Conservation (phyloP, 352 stramenopile species). For the Globisporangium yorkense region DNA sequence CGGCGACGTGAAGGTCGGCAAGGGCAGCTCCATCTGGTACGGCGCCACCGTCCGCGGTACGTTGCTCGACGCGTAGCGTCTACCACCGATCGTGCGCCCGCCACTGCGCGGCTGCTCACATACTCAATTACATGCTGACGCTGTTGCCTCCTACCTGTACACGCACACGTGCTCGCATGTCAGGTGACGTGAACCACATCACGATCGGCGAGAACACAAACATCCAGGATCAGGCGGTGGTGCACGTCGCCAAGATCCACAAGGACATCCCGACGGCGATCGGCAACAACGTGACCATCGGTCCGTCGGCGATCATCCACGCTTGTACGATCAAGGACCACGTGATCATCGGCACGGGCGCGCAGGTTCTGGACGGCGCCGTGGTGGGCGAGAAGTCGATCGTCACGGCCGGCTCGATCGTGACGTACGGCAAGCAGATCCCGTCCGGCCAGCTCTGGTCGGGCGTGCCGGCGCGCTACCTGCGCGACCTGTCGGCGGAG, state of each 20-base stretch:
- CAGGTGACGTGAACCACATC: conserved; percentile 89
- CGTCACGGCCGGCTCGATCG: conserved; percentile 87
- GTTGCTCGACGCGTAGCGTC: background rate
- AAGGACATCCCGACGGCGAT: conserved; percentile 89
- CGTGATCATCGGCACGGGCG: conserved; percentile 90
- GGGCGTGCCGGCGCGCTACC: conserved; percentile 71
- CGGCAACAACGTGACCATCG: conserved; percentile 89
- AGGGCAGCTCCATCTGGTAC: conserved; percentile 91
- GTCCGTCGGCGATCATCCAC: conserved; percentile 84
- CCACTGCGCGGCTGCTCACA: background rate
- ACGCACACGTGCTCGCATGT: background rate
- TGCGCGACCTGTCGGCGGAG: conserved; percentile 79
- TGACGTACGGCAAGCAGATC: conserved; percentile 82
- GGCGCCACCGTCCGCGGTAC: conserved; percentile 83
- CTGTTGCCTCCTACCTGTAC: background rate
- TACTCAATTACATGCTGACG: background rate
- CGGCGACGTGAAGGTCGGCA: conserved; percentile 90
- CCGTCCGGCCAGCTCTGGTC: conserved; percentile 89
- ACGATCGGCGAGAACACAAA: conserved; percentile 92
- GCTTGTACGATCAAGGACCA: conserved; percentile 90
- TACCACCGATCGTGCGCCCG: too few relatives aligned
- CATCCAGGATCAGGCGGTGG: conserved; percentile 91
- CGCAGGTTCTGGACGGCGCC: conserved; percentile 87
- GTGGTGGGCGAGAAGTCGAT: conserved; percentile 87
- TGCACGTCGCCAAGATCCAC: conserved; percentile 93